Conservation (phyloP, 169 alveolate genomes). For the Plasmodium gonderi region DNA sequence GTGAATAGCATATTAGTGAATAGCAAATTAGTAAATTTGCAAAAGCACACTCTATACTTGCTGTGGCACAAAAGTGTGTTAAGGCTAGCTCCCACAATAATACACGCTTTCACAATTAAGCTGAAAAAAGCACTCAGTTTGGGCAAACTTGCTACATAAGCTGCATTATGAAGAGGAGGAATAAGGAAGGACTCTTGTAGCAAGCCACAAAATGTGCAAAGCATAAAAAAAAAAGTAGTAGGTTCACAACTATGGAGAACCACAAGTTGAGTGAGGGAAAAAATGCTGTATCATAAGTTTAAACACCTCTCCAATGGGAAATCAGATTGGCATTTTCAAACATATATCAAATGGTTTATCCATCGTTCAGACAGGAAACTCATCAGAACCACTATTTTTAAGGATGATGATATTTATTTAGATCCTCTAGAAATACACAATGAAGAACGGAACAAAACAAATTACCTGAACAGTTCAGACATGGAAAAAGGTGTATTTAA, state of each 20-base stretch:
- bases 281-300: not conserved
- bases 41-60: not conserved
- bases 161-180: too few species aligned
- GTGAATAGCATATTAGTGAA: not conserved
- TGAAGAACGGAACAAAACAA: slow-evolving; percentile 44
- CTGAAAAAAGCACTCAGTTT: not conserved
- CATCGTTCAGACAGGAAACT: not conserved
- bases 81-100: too few species aligned
- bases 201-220: too few species aligned
- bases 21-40: not conserved
- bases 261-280: too few species aligned
- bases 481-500: slow-evolving; percentile 24
- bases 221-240: too few species aligned
- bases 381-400: slow-evolving; percentile 46
- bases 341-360: too few species aligned
- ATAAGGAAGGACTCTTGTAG: too few species aligned
- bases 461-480: slow-evolving; percentile 29
- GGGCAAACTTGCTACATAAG: too few species aligned
- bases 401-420: slow-evolving; percentile 62
- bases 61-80: not conserved
- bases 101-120: too few species aligned
- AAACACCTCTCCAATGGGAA: slow-evolving; percentile 4
- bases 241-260: too few species aligned
- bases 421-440: slow-evolving; percentile 64
- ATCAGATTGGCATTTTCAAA: not conserved